Conservation (phyloP, 83 land plant genomes). For the Picea abies region DNA sequence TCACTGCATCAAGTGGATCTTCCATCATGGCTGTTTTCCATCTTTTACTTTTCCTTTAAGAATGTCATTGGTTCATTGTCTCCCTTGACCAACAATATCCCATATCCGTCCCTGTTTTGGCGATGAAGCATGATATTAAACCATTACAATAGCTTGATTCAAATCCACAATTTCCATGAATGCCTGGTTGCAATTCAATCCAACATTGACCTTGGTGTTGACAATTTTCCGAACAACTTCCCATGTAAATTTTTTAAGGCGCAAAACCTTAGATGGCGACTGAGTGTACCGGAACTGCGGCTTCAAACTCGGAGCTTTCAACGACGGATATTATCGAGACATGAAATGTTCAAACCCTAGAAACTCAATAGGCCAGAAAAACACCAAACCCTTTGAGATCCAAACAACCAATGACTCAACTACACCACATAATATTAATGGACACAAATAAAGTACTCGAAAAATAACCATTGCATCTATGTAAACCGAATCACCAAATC, state of each 20-base stretch:
- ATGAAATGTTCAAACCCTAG: no score
- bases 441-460: no score
- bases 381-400: neutral
- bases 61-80: no score
- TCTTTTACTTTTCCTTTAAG: no score
- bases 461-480: no score
- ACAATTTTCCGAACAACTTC: constrained; percentile 63
- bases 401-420: neutral
- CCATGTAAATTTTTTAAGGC: constrained; percentile 67
- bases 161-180: constrained; percentile 76
- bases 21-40: no score
- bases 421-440: neutral
- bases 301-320: neutral
- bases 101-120: constrained; percentile 88
- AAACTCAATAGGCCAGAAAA: neutral
- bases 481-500: no score
- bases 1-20: no score
- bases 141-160: constrained; percentile 90
- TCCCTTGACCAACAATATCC: neutral
- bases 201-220: constrained; percentile 72
- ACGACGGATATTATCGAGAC: neutral
- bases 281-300: constrained; percentile 76
- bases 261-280: constrained; percentile 75
- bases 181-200: constrained; percentile 67
- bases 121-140: constrained; percentile 88